Evolutionary conservation across 805 yeast genomes (phyloP).

Genomic region (Yamadazyma paraphyllophila): DNA sequence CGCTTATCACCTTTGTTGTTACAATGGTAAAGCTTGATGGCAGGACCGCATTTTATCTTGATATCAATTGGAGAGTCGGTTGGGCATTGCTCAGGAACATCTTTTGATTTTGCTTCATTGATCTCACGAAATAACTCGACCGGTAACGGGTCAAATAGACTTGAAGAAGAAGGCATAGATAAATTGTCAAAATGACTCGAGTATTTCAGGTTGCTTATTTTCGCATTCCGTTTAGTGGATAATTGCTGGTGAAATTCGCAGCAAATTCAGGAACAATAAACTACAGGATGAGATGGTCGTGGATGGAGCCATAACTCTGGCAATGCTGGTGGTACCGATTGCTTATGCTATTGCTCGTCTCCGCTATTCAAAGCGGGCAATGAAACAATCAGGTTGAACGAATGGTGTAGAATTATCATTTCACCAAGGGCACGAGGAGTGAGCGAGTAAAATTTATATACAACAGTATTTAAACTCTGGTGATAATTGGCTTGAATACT

Average conservation of each 20-base stretch:
- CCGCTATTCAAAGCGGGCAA: too few relatives aligned
- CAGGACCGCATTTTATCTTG: constrained; percentile 74
- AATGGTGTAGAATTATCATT: too few relatives aligned
- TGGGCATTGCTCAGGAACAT: constrained; percentile 32
- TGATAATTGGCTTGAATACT: too few relatives aligned
- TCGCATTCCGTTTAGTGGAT: neutral
- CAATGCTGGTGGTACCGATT: neutral
- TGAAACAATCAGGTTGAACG: too few relatives aligned
- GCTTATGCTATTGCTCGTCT: too few relatives aligned
- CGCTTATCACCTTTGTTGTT: constrained; percentile 45
- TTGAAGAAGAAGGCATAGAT: constrained; percentile 2
- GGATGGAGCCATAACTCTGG: neutral
- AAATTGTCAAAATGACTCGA: neutral
- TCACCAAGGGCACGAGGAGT: too few relatives aligned
- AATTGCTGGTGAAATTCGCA: neutral
- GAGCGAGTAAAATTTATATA: too few relatives aligned
- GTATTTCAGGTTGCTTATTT: constrained; percentile 1
- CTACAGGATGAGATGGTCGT: neutral
- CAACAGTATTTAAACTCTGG: too few relatives aligned
- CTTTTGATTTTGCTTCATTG: constrained; percentile 18
- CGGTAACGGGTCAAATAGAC: constrained; percentile 17
- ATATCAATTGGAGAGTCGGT: constrained; percentile 24
- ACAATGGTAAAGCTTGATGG: constrained; percentile 64
- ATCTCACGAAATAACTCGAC: constrained; percentile 27
- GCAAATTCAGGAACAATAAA: neutral